Evolutionary conservation across 805 yeast genomes (phyloP), one percentile per base, ranked within the genome.

Genomic region (Yarrowia sp.): DNA sequence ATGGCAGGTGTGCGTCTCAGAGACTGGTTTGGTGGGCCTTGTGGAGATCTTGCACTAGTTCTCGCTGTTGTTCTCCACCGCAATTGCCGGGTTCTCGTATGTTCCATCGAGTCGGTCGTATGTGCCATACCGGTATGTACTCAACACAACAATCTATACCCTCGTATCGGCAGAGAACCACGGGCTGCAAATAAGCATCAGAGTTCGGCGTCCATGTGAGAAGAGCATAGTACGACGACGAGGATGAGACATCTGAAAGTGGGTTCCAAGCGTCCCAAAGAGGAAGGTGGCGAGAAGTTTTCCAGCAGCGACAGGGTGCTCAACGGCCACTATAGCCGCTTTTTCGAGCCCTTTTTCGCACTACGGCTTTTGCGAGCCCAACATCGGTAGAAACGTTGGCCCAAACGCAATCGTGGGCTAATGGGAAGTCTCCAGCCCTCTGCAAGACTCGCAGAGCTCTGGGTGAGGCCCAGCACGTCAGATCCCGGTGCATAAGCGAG

Each of bases 401-500:
- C n/a, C n/a, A n/a, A n/a, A n/a, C n/a, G n/a, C n/a, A n/a, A n/a
- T n/a, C n/a, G n/a, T n/a, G n/a, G n/a, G n/a, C n/a, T n/a, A n/a
- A n/a, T n/a, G n/a, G n/a, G n/a, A n/a, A n/a, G n/a, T n/a, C n/a
- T n/a, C n/a, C n/a, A n/a, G n/a, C n/a, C n/a, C n/a, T n/a, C n/a
- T n/a, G n/a, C n/a, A n/a, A n/a, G n/a, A n/a, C n/a, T n/a, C n/a
- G n/a, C n/a, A n/a, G n/a, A n/a, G n/a, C n/a, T n/a, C n/a, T n/a
- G n/a, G n/a, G n/a, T n/a, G n/a, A n/a, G n/a, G n/a, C n/a, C 29
- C 14, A 12, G 13, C n/a, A 42, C 27, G 49, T 42, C 49, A 42
- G 49, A 42, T 42, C 49, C 33, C 16, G 9, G 22, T 42, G 49
- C 49, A 42, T 25, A 42, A 42, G 49, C 49, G 49, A 22, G 33